A percentile compares a stretch with the other conserved stretches of the same genome.
These are phyloP conservation scores for Mycena maculata DNA, from an alignment of 768 basidiomycete species.

Conservation along the genomic window DNA sequence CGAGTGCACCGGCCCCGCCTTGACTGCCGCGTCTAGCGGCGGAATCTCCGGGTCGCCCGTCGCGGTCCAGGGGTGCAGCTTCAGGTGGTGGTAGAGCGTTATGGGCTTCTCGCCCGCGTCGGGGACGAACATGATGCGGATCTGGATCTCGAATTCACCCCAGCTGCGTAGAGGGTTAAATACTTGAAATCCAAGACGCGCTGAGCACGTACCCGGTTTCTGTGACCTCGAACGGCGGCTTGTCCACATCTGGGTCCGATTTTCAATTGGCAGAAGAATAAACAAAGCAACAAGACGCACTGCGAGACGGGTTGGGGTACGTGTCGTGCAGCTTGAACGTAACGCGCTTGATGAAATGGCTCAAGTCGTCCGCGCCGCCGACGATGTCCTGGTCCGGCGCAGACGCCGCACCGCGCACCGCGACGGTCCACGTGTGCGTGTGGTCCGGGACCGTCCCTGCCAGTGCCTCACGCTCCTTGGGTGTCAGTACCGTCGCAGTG, in stretches of 20 bases:
- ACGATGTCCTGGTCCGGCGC: conserved; percentile 78
- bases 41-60: conserved; percentile 74
- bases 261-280: background rate
- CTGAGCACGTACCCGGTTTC: conserved; percentile 82
- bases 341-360: conserved; percentile 94
- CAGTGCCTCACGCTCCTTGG: conserved; percentile 72
- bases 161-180: conserved; percentile 63
- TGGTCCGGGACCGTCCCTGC: conserved; percentile 74
- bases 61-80: conserved; percentile 89
- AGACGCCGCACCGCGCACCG: conserved; percentile 89
- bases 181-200: background rate
- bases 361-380: conserved; percentile 90
- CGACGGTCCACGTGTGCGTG: conserved; percentile 97
- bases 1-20: conserved; percentile 85
- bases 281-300: conserved; percentile 59
- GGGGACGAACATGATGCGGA: conserved; percentile 87
- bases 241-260: conserved; percentile 77
- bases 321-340: conserved; percentile 99
- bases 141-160: conserved; percentile 98
- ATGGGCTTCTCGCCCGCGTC: conserved; percentile 95
- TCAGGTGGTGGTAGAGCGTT: conserved; percentile 91
- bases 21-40: conserved; percentile 72
- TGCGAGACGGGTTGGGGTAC: conserved; percentile 89
- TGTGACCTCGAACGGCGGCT: conserved; percentile 92
- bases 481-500: conserved; percentile 81